A percentile compares a stretch with the other conserved stretches of the same genome.
Evolutionary conservation across 805 yeast genomes (phyloP).

Genomic region (Teunomyces lycoperdinae): DNA sequence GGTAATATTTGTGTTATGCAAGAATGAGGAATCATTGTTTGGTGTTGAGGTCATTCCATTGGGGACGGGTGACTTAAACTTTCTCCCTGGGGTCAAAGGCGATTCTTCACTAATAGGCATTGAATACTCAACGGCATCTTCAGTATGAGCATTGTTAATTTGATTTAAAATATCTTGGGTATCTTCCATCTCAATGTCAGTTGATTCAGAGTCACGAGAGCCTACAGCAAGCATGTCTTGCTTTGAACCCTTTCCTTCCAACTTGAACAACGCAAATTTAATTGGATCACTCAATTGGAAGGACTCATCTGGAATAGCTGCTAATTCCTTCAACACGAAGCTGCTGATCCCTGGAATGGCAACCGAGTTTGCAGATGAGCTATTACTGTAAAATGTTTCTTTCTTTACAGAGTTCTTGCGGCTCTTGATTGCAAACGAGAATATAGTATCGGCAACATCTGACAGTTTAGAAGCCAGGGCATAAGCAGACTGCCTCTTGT

Average conservation of each 20-base stretch:
- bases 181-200: conserved; percentile 17
- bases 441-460: conserved; percentile 30
- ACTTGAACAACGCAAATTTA: conserved; percentile 66
- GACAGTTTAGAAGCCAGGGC: conserved; percentile 24
- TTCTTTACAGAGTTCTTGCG: conserved; percentile 14
- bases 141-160: conserved; percentile 38
- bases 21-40: conserved; percentile 7
- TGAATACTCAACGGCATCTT: not conserved
- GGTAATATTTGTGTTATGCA: conserved; percentile 4
- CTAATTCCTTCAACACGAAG: conserved; percentile 53
- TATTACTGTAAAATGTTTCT: conserved; percentile 7
- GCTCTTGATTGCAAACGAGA: conserved; percentile 28
- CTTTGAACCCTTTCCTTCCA: conserved; percentile 60
- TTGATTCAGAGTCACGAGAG: not conserved
- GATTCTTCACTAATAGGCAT: conserved; percentile 12
- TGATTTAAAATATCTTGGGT: conserved; percentile 38
- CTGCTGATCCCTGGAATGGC: conserved; percentile 56
- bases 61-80: conserved; percentile 1
- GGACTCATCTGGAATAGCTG: conserved; percentile 80
- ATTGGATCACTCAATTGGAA: conserved; percentile 66
- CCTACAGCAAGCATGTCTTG: conserved; percentile 6
- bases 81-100: conserved; percentile 32
- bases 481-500: conserved; percentile 9
- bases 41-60: conserved; percentile 13
- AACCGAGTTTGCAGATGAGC: conserved; percentile 21